Conservation (phyloP, 768 basidiomycete genomes). For the Boletus rufocinnamomeus region DNA sequence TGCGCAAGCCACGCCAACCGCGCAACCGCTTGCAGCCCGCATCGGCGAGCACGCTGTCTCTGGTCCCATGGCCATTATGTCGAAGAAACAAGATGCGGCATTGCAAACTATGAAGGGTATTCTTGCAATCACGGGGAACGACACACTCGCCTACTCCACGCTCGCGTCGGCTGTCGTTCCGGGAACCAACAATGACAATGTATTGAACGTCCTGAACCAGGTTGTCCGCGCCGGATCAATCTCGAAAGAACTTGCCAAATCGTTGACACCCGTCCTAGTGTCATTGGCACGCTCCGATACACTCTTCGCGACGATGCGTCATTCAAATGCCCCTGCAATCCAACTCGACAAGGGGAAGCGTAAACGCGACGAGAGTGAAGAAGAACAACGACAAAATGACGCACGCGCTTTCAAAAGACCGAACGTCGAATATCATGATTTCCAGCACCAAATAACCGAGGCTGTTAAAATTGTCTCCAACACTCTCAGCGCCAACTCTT, state of each 20-base stretch:
- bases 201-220: slow-evolving; percentile 56
- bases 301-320: slow-evolving; percentile 65
- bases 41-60: slow-evolving; percentile 12
- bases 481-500: slow-evolving; percentile 43
- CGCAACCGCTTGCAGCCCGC: slow-evolving; percentile 8
- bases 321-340: slow-evolving; percentile 61
- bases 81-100: slow-evolving; percentile 56
- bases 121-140: slow-evolving; percentile 56
- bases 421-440: slow-evolving; percentile 44
- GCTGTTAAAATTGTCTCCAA: slow-evolving; percentile 60
- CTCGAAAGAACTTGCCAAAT: slow-evolving; percentile 52
- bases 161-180: slow-evolving; percentile 56
- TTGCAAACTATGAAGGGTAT: slow-evolving; percentile 67
- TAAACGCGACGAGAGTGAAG: slow-evolving; percentile 58
- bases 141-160: slow-evolving; percentile 54
- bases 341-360: slow-evolving; percentile 75
- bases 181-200: slow-evolving; percentile 42
- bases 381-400: slow-evolving; percentile 31
- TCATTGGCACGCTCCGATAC: slow-evolving; percentile 63
- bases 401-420: slow-evolving; percentile 46
- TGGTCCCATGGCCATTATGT: slow-evolving; percentile 16
- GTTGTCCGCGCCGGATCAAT: slow-evolving; percentile 51
- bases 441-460: slow-evolving; percentile 58
- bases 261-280: slow-evolving; percentile 63
- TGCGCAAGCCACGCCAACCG: slow-evolving; percentile 34